phyloP scores from a whole-genome alignment of 2,329 filamentous ascomycete species.

The Exophiala aquamarina region DNA sequence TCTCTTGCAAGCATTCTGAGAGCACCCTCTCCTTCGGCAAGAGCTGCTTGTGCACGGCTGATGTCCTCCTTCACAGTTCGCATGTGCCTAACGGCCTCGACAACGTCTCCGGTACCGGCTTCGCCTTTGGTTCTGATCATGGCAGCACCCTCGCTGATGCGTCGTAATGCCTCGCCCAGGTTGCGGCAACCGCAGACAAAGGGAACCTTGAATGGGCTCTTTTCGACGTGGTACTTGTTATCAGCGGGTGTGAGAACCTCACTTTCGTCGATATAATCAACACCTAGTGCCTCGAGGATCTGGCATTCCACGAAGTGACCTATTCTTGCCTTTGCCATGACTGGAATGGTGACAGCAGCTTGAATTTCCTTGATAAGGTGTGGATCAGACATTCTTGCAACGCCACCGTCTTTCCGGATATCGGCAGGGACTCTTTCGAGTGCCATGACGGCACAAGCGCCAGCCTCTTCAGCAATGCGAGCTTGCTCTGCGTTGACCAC shows the following conservation, averaged over 20 bases:
- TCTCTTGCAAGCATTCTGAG: slow-evolving; percentile 78
- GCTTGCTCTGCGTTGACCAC: slow-evolving; percentile 90
- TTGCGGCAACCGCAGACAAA: slow-evolving; percentile 97
- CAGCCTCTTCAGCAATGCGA: slow-evolving; percentile 95
- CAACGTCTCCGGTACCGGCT: slow-evolving; percentile 93
- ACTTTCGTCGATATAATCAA: slow-evolving; percentile 98
- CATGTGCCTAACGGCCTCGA: slow-evolving; percentile 96
- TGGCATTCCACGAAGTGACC: slow-evolving; percentile 98
- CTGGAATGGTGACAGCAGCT: slow-evolving; percentile 89
- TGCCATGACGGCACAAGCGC: slow-evolving; percentile 95
- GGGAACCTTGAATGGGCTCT: slow-evolving; percentile 75
- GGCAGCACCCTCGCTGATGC: slow-evolving; percentile 89
- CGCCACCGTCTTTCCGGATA: slow-evolving; percentile 87
- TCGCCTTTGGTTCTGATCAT: slow-evolving; percentile 99
- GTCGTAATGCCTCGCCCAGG: slow-evolving; percentile 85
- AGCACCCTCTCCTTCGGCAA: slow-evolving; percentile 61
- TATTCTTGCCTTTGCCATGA: slow-evolving; percentile 98
- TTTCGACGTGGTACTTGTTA: slow-evolving; percentile 86
- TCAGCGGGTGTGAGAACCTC: slow-evolving; percentile 97
- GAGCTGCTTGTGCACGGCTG: slow-evolving; percentile 63
- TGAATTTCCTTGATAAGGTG: slow-evolving; percentile 95
- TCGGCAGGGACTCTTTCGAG: slow-evolving; percentile 96
- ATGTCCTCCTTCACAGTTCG: slow-evolving; percentile 85
- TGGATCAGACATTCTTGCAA: slow-evolving; percentile 95
- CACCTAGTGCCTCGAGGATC: slow-evolving; percentile 90